Evolutionary conservation across 768 basidiomycete genomes (phyloP).

Genomic region (Mycena floridula): DNA sequence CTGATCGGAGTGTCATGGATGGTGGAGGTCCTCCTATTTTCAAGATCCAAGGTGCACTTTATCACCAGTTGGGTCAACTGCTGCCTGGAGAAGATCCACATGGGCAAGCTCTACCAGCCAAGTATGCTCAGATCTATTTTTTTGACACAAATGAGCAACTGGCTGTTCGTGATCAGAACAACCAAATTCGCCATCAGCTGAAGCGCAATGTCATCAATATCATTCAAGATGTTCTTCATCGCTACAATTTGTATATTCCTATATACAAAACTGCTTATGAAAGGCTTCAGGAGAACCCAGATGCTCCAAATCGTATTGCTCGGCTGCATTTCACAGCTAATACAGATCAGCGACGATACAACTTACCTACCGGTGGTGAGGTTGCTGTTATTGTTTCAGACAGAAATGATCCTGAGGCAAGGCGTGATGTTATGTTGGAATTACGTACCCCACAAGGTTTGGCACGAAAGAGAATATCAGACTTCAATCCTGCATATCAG

Average conservation of each 20-base stretch:
- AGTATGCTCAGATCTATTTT: constrained; percentile 27
- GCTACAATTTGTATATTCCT: constrained; percentile 6
- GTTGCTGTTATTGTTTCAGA: constrained; percentile 37
- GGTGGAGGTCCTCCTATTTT: constrained; percentile 21
- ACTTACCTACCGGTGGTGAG: constrained; percentile 36
- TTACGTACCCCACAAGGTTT: constrained; percentile 14
- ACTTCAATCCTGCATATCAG: constrained; percentile 27
- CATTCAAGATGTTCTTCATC: constrained; percentile 7
- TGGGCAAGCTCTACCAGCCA: constrained; percentile 6
- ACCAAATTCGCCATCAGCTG: too few species aligned
- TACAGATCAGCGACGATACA: constrained; percentile 31
- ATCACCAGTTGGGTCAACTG: constrained; percentile 18
- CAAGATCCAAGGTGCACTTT: constrained; percentile 21
- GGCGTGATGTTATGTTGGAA: constrained; percentile 29
- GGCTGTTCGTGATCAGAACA: constrained; percentile 1
- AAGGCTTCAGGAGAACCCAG: constrained; percentile 2
- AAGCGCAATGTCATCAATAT: constrained; percentile 12
- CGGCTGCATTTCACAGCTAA: constrained; percentile 6
- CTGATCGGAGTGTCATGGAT: constrained; percentile 16
- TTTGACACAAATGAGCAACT: constrained; percentile 21
- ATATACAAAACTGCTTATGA: constrained; percentile 18
- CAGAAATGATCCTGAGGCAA: constrained; percentile 13
- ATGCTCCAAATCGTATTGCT: constrained; percentile 4
- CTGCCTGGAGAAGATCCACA: constrained; percentile 13
- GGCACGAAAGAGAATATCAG: constrained; percentile 22